These are phyloP conservation scores for Fusarium newnesense DNA, from an alignment of 2,329 filamentous ascomycete genomes.

Conservation along the genomic window DNA sequence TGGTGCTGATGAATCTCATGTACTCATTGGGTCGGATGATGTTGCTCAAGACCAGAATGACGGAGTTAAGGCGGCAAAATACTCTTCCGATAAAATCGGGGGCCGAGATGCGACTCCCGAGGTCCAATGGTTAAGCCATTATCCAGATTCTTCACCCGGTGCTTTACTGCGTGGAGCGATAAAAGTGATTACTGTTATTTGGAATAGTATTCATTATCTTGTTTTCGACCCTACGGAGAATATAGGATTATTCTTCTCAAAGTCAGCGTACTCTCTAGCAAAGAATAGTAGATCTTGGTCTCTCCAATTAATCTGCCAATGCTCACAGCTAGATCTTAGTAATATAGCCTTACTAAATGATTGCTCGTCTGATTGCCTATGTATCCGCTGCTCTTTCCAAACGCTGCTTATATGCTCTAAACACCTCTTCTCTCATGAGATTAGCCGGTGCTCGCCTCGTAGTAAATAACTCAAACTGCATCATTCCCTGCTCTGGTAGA, in stretches of 20 bases:
- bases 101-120: background rate
- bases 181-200: too few species aligned
- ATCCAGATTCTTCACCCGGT: background rate
- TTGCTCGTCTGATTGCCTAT: background rate
- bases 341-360: background rate
- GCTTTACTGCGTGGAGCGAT: accelerated
- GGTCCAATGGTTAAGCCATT: background rate
- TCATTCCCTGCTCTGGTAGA: slow-evolving; percentile 14
- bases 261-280: too few species aligned
- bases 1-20: too few species aligned
- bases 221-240: too few species aligned
- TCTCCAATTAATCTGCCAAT: background rate
- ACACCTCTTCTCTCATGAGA: background rate
- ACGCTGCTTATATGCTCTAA: background rate
- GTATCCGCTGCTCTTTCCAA: accelerated
- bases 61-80: background rate
- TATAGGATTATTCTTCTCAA: too few species aligned
- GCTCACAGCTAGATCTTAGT: accelerated
- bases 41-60: background rate
- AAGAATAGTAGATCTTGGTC: too few species aligned
- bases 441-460: background rate
- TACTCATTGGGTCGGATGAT: accelerated
- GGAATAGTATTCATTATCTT: too few species aligned
- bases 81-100: slow-evolving; percentile 1
- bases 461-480: slow-evolving; percentile 18